A percentile compares a stretch with the other conserved stretches of the same genome.
phyloP scores from a whole-genome alignment of 495 filamentous ascomycete genomes.

The Hyaloscypha variabilis region DNA sequence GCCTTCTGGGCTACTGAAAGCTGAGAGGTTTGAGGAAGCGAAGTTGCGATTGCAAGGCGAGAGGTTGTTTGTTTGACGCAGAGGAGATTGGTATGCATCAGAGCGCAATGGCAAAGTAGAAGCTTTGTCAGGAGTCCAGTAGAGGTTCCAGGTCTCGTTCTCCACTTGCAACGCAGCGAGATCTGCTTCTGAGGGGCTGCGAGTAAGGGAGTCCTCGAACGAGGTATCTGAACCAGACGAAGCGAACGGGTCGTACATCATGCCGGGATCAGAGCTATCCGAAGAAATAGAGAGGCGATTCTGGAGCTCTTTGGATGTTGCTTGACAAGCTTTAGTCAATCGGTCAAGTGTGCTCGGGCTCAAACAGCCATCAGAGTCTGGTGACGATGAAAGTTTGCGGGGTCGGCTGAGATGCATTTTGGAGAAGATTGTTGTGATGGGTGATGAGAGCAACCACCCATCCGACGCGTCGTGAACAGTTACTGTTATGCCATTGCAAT shows the following conservation, averaged over 20 bases:
- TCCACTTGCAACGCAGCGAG: not conserved
- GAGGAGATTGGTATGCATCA: not conserved
- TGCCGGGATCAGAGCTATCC: conserved; percentile 1
- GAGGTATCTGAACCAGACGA: conserved; percentile 3
- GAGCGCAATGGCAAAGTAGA: not conserved
- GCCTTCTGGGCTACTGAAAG: not conserved
- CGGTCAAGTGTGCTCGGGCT: not conserved
- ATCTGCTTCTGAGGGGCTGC: not conserved
- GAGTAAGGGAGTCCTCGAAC: not conserved
- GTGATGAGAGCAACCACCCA: conserved; percentile 7
- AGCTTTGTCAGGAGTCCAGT: not conserved
- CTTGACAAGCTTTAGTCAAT: not conserved
- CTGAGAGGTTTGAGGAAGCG: not conserved
- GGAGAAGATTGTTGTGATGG: not conserved
- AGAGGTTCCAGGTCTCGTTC: not conserved
- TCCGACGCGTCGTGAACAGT: not conserved
- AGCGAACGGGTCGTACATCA: not conserved
- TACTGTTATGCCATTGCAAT: conserved; percentile 4
- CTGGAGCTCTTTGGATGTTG: conserved; percentile 4
- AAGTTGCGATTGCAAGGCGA: not conserved
- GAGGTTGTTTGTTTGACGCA: not conserved
- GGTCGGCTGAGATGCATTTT: conserved; percentile 4
- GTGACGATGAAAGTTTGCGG: not conserved
- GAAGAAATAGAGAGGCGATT: conserved; percentile 1
- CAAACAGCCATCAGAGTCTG: not conserved